Evolutionary conservation across 306 rosid species (phyloP), one percentile per base, ranked within the genome.

Genomic region (Lathyrus aphaca): DNA sequence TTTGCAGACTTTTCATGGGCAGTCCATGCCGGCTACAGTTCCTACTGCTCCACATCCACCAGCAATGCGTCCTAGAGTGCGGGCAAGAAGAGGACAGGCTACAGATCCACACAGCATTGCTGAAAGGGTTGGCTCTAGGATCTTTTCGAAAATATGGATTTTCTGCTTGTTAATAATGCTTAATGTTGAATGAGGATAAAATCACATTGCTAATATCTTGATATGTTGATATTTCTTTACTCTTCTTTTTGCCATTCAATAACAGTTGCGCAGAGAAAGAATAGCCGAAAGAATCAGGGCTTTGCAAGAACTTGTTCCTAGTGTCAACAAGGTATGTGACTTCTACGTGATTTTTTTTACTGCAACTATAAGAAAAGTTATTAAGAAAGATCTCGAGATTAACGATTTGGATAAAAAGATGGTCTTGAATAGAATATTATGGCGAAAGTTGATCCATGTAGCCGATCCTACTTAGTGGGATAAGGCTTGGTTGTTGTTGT

Each of bases 41-140:
- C 83, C 87, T 40, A 17, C 82, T 72, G 90, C 91, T 17, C 91
- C 95, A 2, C 92, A 89, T 76, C 97, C 95, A 15, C 97, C 99
- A 4, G 73, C 88, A 53, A 89, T 91, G 99, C 96, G 97, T 48
- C 99, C 97, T 12, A 87, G 99, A 82, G 89, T 94, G 66, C 87
- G 99, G 53, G 97, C 99, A 50, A 84, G 97, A 83, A 84, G 99
- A 80, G 99, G 99, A 66, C 99, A 94, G 76, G 99, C 99, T 66
- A 94, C 99, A 12, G 99, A 94, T 86, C 97, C 99, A 63, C 99
- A 94, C 75, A 94, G 99, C 86, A 94, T 91, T 62, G 99, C 99
- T 67, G 99, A 94, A 82, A 86, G 99, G 87, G 99, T 89, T 79
- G 66, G 85, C 72, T 70, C 64, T 68, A 19, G 57, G 18, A 69